Percentiles rank a stretch among this genome's conserved stretches.
Evolutionary conservation across 768 basidiomycete genomes (phyloP).

Genomic region (Calvatia gigantea): DNA sequence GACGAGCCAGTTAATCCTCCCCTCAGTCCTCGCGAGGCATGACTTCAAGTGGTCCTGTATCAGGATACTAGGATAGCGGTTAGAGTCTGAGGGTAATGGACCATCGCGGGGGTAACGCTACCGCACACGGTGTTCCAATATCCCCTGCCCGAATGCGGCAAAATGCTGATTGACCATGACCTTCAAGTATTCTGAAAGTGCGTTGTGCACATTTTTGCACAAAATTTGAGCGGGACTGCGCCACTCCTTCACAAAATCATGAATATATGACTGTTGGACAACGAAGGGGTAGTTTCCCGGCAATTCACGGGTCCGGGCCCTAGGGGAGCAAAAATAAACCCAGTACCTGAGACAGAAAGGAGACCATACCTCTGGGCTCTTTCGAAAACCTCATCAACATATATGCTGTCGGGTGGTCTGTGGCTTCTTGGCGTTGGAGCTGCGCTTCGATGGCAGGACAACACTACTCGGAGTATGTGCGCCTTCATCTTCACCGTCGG

Average conservation of each 20-base stretch:
- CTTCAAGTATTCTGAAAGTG: constrained; percentile 36
- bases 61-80: constrained; percentile 18
- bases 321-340: constrained; percentile 12
- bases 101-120: constrained; percentile 15
- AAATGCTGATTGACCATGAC: constrained; percentile 49
- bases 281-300: constrained; percentile 66
- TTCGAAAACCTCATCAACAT: constrained; percentile 23
- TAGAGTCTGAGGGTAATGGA: neutral
- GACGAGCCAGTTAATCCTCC: constrained; percentile 46
- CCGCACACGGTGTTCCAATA: constrained; percentile 45
- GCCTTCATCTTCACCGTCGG: constrained; percentile 5
- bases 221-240: constrained; percentile 39
- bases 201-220: constrained; percentile 34
- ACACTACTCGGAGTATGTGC: too few relatives aligned
- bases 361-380: constrained; percentile 14
- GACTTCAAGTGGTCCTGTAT: constrained; percentile 48
- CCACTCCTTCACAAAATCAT: constrained; percentile 46
- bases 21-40: constrained; percentile 34
- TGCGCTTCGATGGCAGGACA: too few relatives aligned
- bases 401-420: constrained; percentile 7
- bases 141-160: constrained; percentile 45
- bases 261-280: constrained; percentile 50
- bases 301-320: constrained; percentile 65
- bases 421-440: neutral
- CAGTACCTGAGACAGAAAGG: neutral